Evolutionary conservation across 768 basidiomycete genomes (phyloP).

Genomic region (Mycena rosella): DNA sequence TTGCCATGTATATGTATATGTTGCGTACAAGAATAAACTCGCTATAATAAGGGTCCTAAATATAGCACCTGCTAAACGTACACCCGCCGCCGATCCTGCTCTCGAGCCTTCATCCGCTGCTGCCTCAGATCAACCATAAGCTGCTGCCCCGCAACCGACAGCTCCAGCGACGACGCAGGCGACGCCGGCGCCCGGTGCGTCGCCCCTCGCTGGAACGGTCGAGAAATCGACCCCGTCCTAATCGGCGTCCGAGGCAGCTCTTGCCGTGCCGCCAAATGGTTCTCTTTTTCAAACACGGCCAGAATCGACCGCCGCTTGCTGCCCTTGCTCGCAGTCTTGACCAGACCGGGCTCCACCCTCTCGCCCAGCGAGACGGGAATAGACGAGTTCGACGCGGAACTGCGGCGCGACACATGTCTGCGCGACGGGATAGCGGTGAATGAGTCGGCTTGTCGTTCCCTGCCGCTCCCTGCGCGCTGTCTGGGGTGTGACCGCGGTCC

Average conservation of each 20-base stretch:
- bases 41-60: neutral
- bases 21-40: constrained; percentile 15
- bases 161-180: constrained; percentile 78
- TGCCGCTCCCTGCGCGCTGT: constrained; percentile 42
- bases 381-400: neutral
- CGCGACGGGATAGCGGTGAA: constrained; percentile 43
- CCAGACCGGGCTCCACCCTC: constrained; percentile 32
- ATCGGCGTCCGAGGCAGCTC: constrained; percentile 62
- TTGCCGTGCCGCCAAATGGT: constrained; percentile 52
- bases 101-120: constrained; percentile 56
- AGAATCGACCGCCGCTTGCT: constrained; percentile 36
- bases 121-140: constrained; percentile 76
- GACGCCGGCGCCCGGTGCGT: constrained; percentile 63
- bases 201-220: constrained; percentile 54
- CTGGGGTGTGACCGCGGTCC: constrained; percentile 56
- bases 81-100: constrained; percentile 45
- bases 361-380: constrained; percentile 33
- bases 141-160: constrained; percentile 76
- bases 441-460: constrained; percentile 41
- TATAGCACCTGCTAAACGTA: constrained; percentile 28
- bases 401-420: constrained; percentile 35
- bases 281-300: constrained; percentile 55
- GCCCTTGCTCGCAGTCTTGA: constrained; percentile 18
- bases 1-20: neutral
- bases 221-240: constrained; percentile 51